A percentile compares a stretch with the other conserved stretches of the same genome.
Evolutionary conservation across 305 asterid genomes (phyloP).

Genomic region (Fraxinus sp.): DNA sequence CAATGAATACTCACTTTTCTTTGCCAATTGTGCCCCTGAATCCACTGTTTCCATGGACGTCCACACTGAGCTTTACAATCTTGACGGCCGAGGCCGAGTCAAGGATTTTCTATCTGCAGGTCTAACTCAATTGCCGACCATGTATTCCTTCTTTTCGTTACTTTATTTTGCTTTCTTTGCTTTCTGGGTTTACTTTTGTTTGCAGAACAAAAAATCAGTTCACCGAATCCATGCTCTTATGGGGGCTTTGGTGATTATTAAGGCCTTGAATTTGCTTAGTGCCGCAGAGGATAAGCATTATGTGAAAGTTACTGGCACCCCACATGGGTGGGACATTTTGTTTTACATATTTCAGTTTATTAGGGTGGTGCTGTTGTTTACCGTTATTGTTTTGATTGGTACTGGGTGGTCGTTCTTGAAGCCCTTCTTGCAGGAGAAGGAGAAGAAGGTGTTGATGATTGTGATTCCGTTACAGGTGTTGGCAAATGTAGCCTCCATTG

Average conservation of each 20-base stretch:
- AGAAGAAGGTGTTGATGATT: slow-evolving; percentile 97
- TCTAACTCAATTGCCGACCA: slow-evolving; percentile 73
- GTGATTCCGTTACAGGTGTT: slow-evolving; percentile 94
- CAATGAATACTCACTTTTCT: slow-evolving; percentile 81
- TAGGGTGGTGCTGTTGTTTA: slow-evolving; percentile 83
- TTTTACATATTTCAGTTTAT: slow-evolving; percentile 89
- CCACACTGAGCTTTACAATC: slow-evolving; percentile 77
- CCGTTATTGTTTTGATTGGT: slow-evolving; percentile 88
- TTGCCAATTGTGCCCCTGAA: slow-evolving; percentile 89
- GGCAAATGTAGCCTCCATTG: slow-evolving; percentile 87
- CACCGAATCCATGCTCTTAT: slow-evolving; percentile 88
- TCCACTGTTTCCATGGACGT: slow-evolving; percentile 81
- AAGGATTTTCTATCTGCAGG: slow-evolving; percentile 88
- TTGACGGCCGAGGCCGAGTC: slow-evolving; percentile 53
- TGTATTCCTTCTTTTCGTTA: slow-evolving; percentile 63
- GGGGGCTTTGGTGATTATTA: slow-evolving; percentile 74
- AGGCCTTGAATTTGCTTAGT: slow-evolving; percentile 78
- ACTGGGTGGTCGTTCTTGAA: slow-evolving; percentile 99
- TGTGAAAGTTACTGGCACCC: slow-evolving; percentile 92
- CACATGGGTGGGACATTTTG: slow-evolving; percentile 99
- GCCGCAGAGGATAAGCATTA: slow-evolving; percentile 98
- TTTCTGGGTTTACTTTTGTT: slow-evolving; percentile 59
- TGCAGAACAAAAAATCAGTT: slow-evolving; percentile 55
- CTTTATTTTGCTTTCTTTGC: slow-evolving; percentile 60
- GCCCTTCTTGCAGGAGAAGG: slow-evolving; percentile 96